A percentile compares a stretch with the other conserved stretches of the same genome.
phyloP scores from a whole-genome alignment of 371 early-diverging fungal species.

The Rhizopus delemar region DNA sequence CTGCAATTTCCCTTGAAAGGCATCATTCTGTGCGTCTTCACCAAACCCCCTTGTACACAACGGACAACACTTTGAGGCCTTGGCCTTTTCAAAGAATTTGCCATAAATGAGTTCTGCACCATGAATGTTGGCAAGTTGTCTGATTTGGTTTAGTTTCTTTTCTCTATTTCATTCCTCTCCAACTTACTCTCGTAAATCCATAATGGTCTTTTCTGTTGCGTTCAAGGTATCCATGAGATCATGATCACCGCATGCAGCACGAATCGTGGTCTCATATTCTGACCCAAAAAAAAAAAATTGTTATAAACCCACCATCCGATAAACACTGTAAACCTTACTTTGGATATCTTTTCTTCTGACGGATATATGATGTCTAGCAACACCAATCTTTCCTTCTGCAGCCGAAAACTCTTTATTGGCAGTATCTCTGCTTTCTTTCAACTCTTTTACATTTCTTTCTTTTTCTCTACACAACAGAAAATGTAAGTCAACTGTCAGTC shows the following conservation, averaged over 20 bases:
- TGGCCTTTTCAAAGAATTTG: constrained; percentile 54
- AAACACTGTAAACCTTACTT: constrained; percentile 8
- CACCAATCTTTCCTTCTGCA: constrained; percentile 40
- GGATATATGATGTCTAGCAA: constrained; percentile 28
- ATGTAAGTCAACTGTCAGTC: no score
- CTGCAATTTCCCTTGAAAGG: constrained; percentile 55
- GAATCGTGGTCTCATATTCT: constrained; percentile 23
- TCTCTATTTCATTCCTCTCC: not conserved
- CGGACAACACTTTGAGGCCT: constrained; percentile 63
- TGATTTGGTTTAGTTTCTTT: not conserved
- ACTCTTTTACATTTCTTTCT: constrained; percentile 30
- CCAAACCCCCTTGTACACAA: constrained; percentile 69
- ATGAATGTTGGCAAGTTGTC: constrained; percentile 22
- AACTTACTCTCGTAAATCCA: constrained; percentile 30
- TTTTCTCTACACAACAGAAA: constrained; percentile 8
- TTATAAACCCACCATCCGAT: not conserved
- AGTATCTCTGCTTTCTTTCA: constrained; percentile 19
- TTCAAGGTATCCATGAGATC: constrained; percentile 27
- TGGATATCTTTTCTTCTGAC: constrained; percentile 24
- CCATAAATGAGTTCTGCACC: constrained; percentile 60
- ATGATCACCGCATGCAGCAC: constrained; percentile 26
- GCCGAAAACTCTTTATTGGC: constrained; percentile 38
- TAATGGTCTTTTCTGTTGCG: constrained; percentile 14
- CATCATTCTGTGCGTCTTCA: constrained; percentile 45
- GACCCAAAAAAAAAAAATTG: not conserved